Evolutionary conservation across 2,329 filamentous ascomycete species (phyloP).

Genomic region (Elsinoe arachidis): DNA sequence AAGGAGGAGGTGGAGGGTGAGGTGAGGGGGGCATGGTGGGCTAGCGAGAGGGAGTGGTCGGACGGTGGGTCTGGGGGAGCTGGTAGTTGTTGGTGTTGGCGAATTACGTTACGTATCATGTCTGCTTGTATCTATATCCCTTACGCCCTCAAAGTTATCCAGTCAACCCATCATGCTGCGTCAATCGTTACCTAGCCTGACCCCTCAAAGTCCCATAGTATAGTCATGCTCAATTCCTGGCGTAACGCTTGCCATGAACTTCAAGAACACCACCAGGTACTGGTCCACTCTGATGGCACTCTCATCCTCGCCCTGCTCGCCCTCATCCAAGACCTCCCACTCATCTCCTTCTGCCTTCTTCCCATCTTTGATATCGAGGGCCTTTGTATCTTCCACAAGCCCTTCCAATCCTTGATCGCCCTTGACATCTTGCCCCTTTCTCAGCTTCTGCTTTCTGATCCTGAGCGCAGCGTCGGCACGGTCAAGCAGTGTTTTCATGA

Average conservation of each 20-base stretch:
- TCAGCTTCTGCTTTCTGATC: conserved; percentile 73
- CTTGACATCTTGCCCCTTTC: conserved; percentile 40
- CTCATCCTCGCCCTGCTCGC: conserved; percentile 58
- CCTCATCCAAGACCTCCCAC: conserved; percentile 52
- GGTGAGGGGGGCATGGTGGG: neutral
- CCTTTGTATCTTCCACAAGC: conserved; percentile 68
- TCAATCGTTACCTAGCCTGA: neutral
- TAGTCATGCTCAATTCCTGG: conserved; percentile 97
- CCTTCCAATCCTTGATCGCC: conserved; percentile 64
- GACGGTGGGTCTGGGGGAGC: no score
- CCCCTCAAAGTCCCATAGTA: conserved; percentile 75
- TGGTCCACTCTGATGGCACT: conserved; percentile 81
- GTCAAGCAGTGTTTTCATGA: conserved; percentile 96
- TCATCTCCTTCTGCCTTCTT: conserved; percentile 46
- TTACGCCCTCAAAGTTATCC: neutral
- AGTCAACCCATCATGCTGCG: neutral
- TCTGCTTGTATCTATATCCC: neutral
- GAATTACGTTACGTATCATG: no score
- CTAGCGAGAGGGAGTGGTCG: no score
- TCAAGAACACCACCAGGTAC: conserved; percentile 78
- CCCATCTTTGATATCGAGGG: conserved; percentile 47
- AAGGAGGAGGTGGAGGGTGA: conserved; percentile 12
- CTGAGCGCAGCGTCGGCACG: conserved; percentile 90
- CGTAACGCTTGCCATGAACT: conserved; percentile 68
- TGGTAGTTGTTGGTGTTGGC: no score